Evolutionary conservation across 352 stramenopile species (phyloP).

Genomic region (Halophytophthora polymorphica): DNA sequence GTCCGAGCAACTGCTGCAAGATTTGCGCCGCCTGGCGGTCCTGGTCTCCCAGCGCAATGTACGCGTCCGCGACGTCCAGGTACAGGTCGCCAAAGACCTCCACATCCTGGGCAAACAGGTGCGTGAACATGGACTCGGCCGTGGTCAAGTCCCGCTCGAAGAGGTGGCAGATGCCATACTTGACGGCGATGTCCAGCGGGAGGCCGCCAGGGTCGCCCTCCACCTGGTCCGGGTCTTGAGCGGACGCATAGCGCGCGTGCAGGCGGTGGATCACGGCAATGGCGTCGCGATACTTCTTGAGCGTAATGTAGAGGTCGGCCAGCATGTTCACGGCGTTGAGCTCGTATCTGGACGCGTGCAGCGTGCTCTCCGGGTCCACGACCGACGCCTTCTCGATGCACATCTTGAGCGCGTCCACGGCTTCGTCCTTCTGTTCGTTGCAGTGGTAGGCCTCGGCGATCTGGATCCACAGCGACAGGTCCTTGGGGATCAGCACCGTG

Average conservation of each 20-base stretch:
- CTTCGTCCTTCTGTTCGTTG: slow-evolving; percentile 84
- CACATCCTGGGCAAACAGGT: slow-evolving; percentile 81
- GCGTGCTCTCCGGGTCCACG: slow-evolving; percentile 46
- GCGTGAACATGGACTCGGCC: slow-evolving; percentile 78
- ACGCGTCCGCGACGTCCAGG: slow-evolving; percentile 79
- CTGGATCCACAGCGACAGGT: slow-evolving; percentile 84
- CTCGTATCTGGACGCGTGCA: slow-evolving; percentile 75
- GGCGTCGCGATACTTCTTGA: slow-evolving; percentile 80
- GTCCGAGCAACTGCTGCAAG: slow-evolving; percentile 54
- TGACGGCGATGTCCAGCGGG: slow-evolving; percentile 83
- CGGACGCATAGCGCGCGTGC: slow-evolving; percentile 59
- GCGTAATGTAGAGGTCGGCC: slow-evolving; percentile 81
- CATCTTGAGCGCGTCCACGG: slow-evolving; percentile 78
- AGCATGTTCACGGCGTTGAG: slow-evolving; percentile 89
- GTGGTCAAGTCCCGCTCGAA: slow-evolving; percentile 73
- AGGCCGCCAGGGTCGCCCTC: slow-evolving; percentile 65
- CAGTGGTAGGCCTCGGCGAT: slow-evolving; percentile 85
- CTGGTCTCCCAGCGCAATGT: slow-evolving; percentile 66
- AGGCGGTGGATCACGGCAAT: slow-evolving; percentile 80
- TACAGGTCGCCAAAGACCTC: slow-evolving; percentile 84
- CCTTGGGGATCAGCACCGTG: slow-evolving; percentile 58
- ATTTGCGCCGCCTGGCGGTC: slow-evolving; percentile 70
- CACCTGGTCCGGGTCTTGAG: slow-evolving; percentile 52
- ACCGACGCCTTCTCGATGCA: slow-evolving; percentile 79
- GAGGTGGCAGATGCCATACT: slow-evolving; percentile 84